Evolutionary conservation across 2,329 filamentous ascomycete genomes (phyloP).

Genomic region (Cladosporium cucumerinum): DNA sequence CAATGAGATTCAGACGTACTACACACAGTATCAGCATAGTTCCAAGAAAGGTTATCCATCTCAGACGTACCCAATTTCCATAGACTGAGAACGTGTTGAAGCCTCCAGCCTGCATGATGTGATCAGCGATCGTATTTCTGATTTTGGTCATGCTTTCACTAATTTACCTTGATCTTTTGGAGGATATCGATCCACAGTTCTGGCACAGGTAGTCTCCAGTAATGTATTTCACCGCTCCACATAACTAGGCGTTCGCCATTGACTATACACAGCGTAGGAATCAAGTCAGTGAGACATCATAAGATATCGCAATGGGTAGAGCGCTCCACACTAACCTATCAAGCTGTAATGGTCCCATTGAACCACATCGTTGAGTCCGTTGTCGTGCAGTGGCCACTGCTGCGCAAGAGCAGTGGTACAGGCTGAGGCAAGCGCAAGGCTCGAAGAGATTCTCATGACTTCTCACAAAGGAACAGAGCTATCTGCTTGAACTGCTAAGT

Average conservation of each 20-base stretch:
- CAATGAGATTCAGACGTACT: background rate
- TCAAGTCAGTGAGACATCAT: background rate
- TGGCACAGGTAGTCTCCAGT: conserved; percentile 62
- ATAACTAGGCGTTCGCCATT: conserved; percentile 60
- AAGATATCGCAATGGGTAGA: background rate
- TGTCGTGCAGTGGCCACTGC: conserved; percentile 48
- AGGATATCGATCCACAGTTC: conserved; percentile 69
- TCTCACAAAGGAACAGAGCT: background rate
- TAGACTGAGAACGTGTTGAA: conserved; percentile 81
- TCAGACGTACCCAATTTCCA: conserved; percentile 55
- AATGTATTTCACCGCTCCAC: conserved; percentile 72
- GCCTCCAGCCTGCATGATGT: conserved; percentile 52
- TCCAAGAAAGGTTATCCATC: background rate
- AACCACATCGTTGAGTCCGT: conserved; percentile 47
- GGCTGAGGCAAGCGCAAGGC: background rate
- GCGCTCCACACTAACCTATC: conserved; percentile 38
- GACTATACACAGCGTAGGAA: conserved; percentile 38
- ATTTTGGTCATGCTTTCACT: background rate
- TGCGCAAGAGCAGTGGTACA: conserved; percentile 22
- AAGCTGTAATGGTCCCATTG: conserved; percentile 54
- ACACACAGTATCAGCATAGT: background rate
- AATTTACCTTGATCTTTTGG: conserved; percentile 68
- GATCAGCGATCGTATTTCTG: background rate
- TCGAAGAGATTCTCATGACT: conserved; percentile 3
- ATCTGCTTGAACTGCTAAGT: background rate